Evolutionary conservation across 1,284 basidiomycete species (phyloP).

Genomic region (Takashimella koratensis): DNA sequence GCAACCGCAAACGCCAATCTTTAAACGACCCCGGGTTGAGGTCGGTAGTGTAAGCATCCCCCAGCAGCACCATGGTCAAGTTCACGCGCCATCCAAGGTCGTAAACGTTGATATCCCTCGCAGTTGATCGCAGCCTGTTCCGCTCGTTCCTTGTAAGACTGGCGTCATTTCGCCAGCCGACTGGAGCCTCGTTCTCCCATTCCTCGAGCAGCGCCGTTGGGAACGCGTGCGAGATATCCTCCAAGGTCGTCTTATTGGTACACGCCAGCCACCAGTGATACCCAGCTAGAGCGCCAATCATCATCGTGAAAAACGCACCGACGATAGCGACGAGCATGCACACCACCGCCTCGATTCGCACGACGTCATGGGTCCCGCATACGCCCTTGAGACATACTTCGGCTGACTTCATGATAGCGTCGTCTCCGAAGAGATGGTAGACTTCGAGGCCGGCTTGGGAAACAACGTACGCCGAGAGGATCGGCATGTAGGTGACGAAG

Average conservation of each 20-base stretch:
- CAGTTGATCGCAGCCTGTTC: slow-evolving; percentile 62
- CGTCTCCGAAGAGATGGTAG: slow-evolving; percentile 63
- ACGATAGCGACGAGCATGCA: slow-evolving; percentile 63
- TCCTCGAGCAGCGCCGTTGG: slow-evolving; percentile 39
- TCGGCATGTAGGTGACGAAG: slow-evolving; percentile 65
- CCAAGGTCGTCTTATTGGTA: slow-evolving; percentile 80
- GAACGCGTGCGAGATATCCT: slow-evolving; percentile 71
- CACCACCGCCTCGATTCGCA: slow-evolving; percentile 58
- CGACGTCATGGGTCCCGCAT: slow-evolving; percentile 14
- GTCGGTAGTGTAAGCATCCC: slow-evolving; percentile 6
- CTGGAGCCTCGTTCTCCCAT: slow-evolving; percentile 7
- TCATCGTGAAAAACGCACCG: slow-evolving; percentile 62
- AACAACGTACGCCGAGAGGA: slow-evolving; percentile 63
- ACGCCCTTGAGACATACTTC: not conserved
- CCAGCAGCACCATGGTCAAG: slow-evolving; percentile 25
- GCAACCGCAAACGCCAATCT: not conserved
- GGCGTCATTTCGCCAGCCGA: slow-evolving; percentile 57
- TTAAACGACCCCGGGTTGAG: not conserved
- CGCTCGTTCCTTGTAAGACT: slow-evolving; percentile 69
- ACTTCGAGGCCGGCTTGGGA: slow-evolving; percentile 59
- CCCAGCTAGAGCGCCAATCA: slow-evolving; percentile 68
- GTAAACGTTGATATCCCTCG: slow-evolving; percentile 64
- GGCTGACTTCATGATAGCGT: not conserved
- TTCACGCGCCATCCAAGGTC: slow-evolving; percentile 73
- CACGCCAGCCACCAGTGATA: slow-evolving; percentile 79